These are phyloP conservation scores for Fusarium sp. DNA, from an alignment of 2,329 filamentous ascomycete genomes.

Conservation along the genomic window DNA sequence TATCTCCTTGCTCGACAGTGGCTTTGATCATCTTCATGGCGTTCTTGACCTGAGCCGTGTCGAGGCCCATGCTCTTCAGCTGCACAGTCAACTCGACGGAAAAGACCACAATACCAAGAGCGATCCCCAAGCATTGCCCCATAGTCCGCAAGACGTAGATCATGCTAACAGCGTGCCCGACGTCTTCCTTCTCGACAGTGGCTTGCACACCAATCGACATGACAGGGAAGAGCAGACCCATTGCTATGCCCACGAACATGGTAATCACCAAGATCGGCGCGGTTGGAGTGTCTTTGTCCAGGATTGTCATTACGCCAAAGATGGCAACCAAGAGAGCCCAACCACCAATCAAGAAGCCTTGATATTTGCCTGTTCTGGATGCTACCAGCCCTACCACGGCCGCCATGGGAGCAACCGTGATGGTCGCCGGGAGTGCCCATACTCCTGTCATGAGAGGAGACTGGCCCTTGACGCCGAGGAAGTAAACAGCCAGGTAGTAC, in stretches of 20 bases:
- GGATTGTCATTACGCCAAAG: conserved; percentile 65
- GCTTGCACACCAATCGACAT: conserved; percentile 75
- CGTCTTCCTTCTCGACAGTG: conserved; percentile 35
- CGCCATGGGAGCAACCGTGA: conserved; percentile 73
- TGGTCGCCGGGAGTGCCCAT: conserved; percentile 69
- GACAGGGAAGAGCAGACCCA: conserved; percentile 74
- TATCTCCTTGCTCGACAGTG: conserved; percentile 28
- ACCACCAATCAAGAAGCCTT: conserved; percentile 71
- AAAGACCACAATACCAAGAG: conserved; percentile 47
- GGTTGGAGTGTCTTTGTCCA: conserved; percentile 63
- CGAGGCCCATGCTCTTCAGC: conserved; percentile 26
- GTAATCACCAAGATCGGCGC: conserved; percentile 72
- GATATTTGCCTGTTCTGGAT: conserved; percentile 69
- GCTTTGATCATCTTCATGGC: conserved; percentile 43
- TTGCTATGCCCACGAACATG: conserved; percentile 70
- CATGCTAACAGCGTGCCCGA: conserved; percentile 47
- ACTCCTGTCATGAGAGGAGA: conserved; percentile 53
- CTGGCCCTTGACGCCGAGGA: conserved; percentile 42
- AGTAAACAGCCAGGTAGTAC: conserved; percentile 49
- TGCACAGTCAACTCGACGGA: conserved; percentile 38
- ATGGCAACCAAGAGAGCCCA: conserved; percentile 72
- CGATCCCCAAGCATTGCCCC: conserved; percentile 49
- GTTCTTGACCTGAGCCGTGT: conserved; percentile 27
- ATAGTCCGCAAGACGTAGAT: conserved; percentile 45
- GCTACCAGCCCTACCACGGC: conserved; percentile 68